Evolutionary conservation across 345 rosid species (phyloP).

Genomic region (Salix udensis): DNA sequence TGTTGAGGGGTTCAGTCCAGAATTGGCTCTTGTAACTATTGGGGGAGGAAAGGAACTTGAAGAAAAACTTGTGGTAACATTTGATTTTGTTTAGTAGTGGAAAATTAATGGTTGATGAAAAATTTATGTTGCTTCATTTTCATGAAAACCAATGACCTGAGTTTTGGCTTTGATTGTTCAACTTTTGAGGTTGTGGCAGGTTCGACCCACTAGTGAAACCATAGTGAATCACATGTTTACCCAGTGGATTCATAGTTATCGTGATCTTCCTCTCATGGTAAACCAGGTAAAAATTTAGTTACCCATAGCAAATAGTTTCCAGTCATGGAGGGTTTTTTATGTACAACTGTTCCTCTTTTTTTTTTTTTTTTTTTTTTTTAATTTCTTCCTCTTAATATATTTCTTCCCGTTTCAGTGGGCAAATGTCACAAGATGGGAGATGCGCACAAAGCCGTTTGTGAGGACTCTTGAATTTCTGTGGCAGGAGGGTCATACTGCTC

Average conservation of each 20-base stretch:
- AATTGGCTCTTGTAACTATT: slow-evolving; percentile 78
- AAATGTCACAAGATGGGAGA: slow-evolving; percentile 95
- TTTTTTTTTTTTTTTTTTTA: background rate
- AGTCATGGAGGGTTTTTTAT: background rate
- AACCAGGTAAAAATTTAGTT: slow-evolving; percentile 56
- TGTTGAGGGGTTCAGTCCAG: slow-evolving; percentile 93
- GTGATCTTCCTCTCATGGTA: slow-evolving; percentile 92
- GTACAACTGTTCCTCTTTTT: background rate
- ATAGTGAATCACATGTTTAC: slow-evolving; percentile 97
- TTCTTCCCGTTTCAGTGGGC: slow-evolving; percentile 56
- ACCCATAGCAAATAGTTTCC: background rate
- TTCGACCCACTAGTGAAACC: slow-evolving; percentile 93
- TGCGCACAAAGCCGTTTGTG: slow-evolving; percentile 87
- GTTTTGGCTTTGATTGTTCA: slow-evolving; percentile 68
- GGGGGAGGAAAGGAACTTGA: slow-evolving; percentile 94
- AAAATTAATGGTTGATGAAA: background rate
- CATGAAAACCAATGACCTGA: slow-evolving; percentile 6
- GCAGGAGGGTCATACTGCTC: slow-evolving; percentile 99
- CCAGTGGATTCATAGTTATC: slow-evolving; percentile 92
- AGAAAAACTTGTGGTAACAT: slow-evolving; percentile 89
- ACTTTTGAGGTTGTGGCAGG: slow-evolving; percentile 92
- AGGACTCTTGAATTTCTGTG: slow-evolving; percentile 96
- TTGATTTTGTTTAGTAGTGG: background rate
- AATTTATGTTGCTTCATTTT: background rate
- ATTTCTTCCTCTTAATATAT: background rate